Conservation (phyloP, 176 grass and related monocot genomes). For the Avena eriantha region DNA sequence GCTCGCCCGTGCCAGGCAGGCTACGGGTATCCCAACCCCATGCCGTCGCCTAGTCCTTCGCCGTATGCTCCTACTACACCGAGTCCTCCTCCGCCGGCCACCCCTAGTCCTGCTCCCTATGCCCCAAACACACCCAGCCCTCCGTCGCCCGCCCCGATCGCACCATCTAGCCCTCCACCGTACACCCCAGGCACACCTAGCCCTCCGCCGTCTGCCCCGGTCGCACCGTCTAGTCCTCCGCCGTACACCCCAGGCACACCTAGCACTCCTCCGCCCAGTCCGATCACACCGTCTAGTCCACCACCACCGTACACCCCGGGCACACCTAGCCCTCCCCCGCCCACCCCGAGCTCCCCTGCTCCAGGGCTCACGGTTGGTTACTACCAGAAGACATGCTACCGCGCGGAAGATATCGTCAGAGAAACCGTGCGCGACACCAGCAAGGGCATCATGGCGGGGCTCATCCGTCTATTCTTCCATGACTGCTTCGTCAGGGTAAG, state of each 20-base stretch:
- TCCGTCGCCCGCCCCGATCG: background rate
- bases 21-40: background rate
- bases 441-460: background rate
- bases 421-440: background rate
- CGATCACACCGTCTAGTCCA: background rate
- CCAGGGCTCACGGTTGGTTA: background rate
- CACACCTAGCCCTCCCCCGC: background rate
- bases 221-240: background rate
- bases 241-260: background rate
- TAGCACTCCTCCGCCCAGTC: background rate
- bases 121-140: background rate
- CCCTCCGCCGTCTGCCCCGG: background rate
- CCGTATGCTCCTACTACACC: background rate
- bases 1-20: background rate
- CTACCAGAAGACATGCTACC: too few species aligned
- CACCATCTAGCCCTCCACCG: background rate
- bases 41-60: background rate
- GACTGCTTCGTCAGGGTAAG: background rate
- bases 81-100: background rate
- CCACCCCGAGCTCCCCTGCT: background rate
- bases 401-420: too few species aligned
- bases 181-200: background rate
- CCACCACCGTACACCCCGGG: background rate
- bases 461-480: slow-evolving; percentile 70
- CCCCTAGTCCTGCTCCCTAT: background rate